A percentile compares a stretch with the other conserved stretches of the same genome.
Conservation (phyloP, 176 grass and related monocot genomes). For the Pharus latifolius region DNA sequence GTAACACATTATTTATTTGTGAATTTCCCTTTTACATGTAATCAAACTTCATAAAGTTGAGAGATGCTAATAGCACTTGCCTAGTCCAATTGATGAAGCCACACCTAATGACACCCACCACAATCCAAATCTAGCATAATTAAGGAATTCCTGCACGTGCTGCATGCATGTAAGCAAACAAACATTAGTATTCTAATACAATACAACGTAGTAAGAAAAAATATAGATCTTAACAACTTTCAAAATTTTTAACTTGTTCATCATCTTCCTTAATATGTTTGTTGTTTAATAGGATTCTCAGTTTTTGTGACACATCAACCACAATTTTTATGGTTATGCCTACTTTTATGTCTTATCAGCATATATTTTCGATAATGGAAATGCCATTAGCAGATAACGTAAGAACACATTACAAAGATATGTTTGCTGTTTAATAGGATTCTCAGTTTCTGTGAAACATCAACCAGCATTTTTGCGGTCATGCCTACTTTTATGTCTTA, state of each 20-base stretch:
- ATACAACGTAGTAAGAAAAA: not conserved
- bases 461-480: not conserved
- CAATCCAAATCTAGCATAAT: conserved; percentile 65
- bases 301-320: not conserved
- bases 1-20: not conserved
- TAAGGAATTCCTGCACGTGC: conserved; percentile 72
- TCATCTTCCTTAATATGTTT: not conserved
- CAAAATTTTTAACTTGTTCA: not conserved
- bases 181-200: not conserved
- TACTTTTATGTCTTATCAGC: conserved; percentile 7
- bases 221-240: not conserved
- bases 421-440: not conserved
- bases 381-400: not conserved
- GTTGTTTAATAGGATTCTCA: not conserved
- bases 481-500: conserved; percentile 5
- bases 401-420: not conserved
- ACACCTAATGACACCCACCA: conserved; percentile 94
- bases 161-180: conserved; percentile 35
- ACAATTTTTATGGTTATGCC: not conserved
- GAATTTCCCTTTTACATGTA: not conserved
- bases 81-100: conserved; percentile 94
- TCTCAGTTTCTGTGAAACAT: not conserved
- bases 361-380: not conserved
- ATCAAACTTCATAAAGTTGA: not conserved
- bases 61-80: conserved; percentile 35